These are phyloP conservation scores for Cladophialophora exuberans DNA, from an alignment of 2,329 filamentous ascomycete genomes.

Conservation along the genomic window DNA sequence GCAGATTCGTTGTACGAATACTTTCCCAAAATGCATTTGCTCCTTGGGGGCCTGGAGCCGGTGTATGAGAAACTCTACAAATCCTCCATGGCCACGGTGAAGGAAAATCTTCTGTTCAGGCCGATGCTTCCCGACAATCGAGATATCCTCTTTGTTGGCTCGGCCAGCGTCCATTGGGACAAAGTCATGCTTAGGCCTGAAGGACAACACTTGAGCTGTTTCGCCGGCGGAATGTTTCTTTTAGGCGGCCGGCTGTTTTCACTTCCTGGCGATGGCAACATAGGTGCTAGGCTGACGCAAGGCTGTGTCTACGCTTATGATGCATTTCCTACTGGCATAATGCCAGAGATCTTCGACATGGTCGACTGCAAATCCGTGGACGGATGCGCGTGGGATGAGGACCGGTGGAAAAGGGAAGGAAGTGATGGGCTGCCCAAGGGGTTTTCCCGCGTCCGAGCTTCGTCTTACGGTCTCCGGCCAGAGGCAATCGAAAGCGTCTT, in stretches of 20 bases:
- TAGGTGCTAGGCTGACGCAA: conserved; percentile 55
- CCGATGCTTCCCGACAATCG: conserved; percentile 52
- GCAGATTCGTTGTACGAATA: conserved; percentile 32
- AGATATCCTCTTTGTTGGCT: conserved; percentile 53
- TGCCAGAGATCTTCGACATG: conserved; percentile 55
- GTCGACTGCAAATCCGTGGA: conserved; percentile 45
- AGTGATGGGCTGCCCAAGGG: conserved; percentile 29
- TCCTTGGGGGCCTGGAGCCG: conserved; percentile 46
- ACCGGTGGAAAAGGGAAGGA: conserved; percentile 31
- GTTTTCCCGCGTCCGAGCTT: conserved; percentile 20
- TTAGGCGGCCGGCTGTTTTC: conserved; percentile 58
- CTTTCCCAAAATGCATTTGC: conserved; percentile 42
- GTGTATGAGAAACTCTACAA: conserved; percentile 62
- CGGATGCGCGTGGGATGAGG: conserved; percentile 45
- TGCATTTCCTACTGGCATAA: conserved; percentile 53
- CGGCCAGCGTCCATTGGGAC: conserved; percentile 40
- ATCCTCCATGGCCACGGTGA: conserved; percentile 46
- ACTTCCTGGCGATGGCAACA: conserved; percentile 51
- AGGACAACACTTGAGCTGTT: conserved; percentile 58
- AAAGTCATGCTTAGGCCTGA: conserved; percentile 42
- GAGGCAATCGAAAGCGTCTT: conserved; percentile 88
- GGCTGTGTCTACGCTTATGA: conserved; percentile 62
- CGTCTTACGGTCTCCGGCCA: conserved; percentile 55
- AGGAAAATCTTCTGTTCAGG: conserved; percentile 51
- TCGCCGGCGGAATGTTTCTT: conserved; percentile 59